Evolutionary conservation across 2,329 filamentous ascomycete species (phyloP).

Genomic region (Scedosporium aurantiacum): DNA sequence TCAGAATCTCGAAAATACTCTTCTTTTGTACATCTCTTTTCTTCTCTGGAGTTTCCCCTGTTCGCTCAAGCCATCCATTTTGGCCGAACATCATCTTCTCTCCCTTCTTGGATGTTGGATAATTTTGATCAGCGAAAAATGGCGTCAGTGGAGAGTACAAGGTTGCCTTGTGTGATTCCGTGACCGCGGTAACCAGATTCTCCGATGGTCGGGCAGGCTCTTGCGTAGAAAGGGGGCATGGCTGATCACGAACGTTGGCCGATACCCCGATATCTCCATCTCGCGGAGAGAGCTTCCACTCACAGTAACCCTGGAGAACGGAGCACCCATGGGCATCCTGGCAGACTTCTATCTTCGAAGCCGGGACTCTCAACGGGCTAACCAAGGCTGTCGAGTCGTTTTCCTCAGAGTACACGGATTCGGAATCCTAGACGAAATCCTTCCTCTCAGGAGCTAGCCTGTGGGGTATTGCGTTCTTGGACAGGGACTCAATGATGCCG

Average conservation of each 20-base stretch:
- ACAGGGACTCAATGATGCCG: no score
- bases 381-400: neutral
- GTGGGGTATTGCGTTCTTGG: neutral
- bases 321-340: neutral
- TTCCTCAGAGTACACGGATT: slow-evolving; percentile 4
- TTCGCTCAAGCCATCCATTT: slow-evolving; percentile 45
- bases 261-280: no score
- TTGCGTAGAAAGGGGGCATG: no score
- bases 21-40: slow-evolving; percentile 24
- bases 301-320: neutral
- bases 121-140: slow-evolving; percentile 28
- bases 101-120: slow-evolving; percentile 26
- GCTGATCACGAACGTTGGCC: no score
- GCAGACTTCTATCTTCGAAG: neutral
- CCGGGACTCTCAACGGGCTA: slow-evolving; percentile 8
- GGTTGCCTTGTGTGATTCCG: slow-evolving; percentile 11
- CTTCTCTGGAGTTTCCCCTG: slow-evolving; percentile 15
- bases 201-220: neutral
- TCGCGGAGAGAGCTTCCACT: neutral
- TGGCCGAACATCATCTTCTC: slow-evolving; percentile 43
- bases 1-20: slow-evolving; percentile 33
- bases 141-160: slow-evolving; percentile 31
- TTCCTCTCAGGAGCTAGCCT: neutral
- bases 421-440: slow-evolving; percentile 2
- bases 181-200: neutral